These are phyloP conservation scores for Lactifluus volemus DNA, from an alignment of 768 basidiomycete genomes.

Conservation along the genomic window DNA sequence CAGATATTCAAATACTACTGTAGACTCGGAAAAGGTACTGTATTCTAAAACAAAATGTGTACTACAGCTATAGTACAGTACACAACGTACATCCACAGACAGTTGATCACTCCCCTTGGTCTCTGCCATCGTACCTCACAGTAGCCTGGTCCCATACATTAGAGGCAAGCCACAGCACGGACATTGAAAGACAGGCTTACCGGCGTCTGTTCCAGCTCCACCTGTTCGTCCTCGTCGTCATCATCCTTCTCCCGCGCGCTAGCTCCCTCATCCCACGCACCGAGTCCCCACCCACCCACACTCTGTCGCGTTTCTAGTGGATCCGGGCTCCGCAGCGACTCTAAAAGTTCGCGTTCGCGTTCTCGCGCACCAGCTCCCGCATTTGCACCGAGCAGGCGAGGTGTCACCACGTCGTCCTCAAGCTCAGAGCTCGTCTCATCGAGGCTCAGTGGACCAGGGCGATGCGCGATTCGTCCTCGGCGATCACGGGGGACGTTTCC, in stretches of 20 bases:
- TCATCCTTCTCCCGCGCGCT: conserved; percentile 37
- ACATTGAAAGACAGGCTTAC: conserved; percentile 24
- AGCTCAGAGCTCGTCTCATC: conserved; percentile 23
- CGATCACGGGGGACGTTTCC: conserved; percentile 70
- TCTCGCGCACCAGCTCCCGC: conserved; percentile 35
- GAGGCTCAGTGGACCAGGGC: conserved; percentile 9
- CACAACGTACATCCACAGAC: too few relatives aligned
- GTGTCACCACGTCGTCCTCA: conserved; percentile 16
- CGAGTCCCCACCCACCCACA: conserved; percentile 71
- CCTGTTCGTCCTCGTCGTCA: conserved; percentile 54
- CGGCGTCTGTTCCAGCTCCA: conserved; percentile 69
- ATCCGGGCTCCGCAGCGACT: conserved; percentile 36
- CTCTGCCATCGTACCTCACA: background rate
- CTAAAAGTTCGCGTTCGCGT: conserved; percentile 44
- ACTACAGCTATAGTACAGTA: too few relatives aligned
- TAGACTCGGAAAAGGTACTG: too few relatives aligned
- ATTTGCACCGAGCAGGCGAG: conserved; percentile 1
- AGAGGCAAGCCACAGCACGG: background rate
- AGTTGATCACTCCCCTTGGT: conserved; percentile 4
- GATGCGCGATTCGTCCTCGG: conserved; percentile 64
- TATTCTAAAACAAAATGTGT: too few relatives aligned
- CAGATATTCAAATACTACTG: background rate
- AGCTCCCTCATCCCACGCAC: conserved; percentile 39
- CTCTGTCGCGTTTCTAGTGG: conserved; percentile 31
- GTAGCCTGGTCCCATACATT: background rate